Evolutionary conservation across 1,284 basidiomycete species (phyloP).

Genomic region (Boletus semigastroideus): DNA sequence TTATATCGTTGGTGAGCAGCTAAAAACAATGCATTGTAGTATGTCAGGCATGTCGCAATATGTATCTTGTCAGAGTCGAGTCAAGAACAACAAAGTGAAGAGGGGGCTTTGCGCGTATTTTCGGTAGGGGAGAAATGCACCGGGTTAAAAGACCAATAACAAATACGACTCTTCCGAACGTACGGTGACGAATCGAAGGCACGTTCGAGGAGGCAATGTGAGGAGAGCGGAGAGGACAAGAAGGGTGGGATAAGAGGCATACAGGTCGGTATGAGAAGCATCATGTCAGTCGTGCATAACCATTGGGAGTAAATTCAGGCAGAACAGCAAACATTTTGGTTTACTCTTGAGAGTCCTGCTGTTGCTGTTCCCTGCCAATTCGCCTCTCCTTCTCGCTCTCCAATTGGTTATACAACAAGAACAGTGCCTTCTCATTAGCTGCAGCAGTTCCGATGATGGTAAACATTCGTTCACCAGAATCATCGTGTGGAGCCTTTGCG

Average conservation of each 20-base stretch:
- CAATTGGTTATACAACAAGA: constrained; percentile 95
- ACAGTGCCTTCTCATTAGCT: constrained; percentile 95
- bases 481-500: constrained; percentile 97
- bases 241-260: constrained; percentile 29
- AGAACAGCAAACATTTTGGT: neutral
- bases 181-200: constrained; percentile 13
- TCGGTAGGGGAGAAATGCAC: constrained; percentile 26
- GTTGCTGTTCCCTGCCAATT: constrained; percentile 70
- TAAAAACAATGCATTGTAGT: constrained; percentile 39
- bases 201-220: constrained; percentile 11
- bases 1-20: constrained; percentile 29
- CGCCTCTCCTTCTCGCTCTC: constrained; percentile 95
- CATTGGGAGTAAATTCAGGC: constrained; percentile 1
- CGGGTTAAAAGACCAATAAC: constrained; percentile 26
- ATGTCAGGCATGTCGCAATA: constrained; percentile 33
- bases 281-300: constrained; percentile 17
- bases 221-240: constrained; percentile 28
- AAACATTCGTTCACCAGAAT: constrained; percentile 99
- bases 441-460: constrained; percentile 97
- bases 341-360: constrained; percentile 56
- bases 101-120: constrained; percentile 25
- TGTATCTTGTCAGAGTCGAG: constrained; percentile 27
- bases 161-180: constrained; percentile 19
- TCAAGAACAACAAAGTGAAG: constrained; percentile 34
- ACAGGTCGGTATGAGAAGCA: constrained; percentile 13